These are phyloP conservation scores for Annona squamosa DNA, from an alignment of 164 flowering plant species.

Conservation along the genomic window DNA sequence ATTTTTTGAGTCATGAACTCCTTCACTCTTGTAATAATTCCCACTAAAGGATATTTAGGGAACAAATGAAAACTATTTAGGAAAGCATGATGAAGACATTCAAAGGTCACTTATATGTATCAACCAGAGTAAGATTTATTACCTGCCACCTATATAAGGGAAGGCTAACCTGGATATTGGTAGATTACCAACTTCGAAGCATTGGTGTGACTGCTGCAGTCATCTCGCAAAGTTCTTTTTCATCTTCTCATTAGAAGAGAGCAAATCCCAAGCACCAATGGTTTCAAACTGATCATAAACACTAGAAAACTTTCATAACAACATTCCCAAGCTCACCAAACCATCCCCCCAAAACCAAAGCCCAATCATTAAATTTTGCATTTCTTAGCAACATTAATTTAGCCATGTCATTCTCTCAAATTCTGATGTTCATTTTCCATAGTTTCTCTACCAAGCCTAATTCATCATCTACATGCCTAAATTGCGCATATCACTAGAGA, in stretches of 20 bases:
- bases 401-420: slow-evolving; percentile 12
- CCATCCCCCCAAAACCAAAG: background rate
- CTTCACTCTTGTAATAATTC: slow-evolving; percentile 10
- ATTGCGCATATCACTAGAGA: background rate
- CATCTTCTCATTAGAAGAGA: slow-evolving; percentile 13
- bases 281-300: slow-evolving; percentile 14
- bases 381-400: background rate
- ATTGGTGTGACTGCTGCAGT: slow-evolving; percentile 11
- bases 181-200: slow-evolving; percentile 10
- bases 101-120: slow-evolving; percentile 4
- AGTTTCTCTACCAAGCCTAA: slow-evolving; percentile 24
- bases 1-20: slow-evolving; percentile 6
- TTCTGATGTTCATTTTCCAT: slow-evolving; percentile 26
- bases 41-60: slow-evolving; percentile 5
- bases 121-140: slow-evolving; percentile 4
- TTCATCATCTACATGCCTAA: slow-evolving; percentile 17
- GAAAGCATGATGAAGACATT: slow-evolving; percentile 6
- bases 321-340: slow-evolving; percentile 12
- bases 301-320: slow-evolving; percentile 12
- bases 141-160: slow-evolving; percentile 7
- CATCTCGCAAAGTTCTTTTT: slow-evolving; percentile 15
- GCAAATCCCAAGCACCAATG: slow-evolving; percentile 2
- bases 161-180: slow-evolving; percentile 4
- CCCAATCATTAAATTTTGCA: slow-evolving; percentile 10
- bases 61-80: slow-evolving; percentile 6